phyloP scores from a whole-genome alignment of 345 rosid species.

The Kandelia obovata region DNA sequence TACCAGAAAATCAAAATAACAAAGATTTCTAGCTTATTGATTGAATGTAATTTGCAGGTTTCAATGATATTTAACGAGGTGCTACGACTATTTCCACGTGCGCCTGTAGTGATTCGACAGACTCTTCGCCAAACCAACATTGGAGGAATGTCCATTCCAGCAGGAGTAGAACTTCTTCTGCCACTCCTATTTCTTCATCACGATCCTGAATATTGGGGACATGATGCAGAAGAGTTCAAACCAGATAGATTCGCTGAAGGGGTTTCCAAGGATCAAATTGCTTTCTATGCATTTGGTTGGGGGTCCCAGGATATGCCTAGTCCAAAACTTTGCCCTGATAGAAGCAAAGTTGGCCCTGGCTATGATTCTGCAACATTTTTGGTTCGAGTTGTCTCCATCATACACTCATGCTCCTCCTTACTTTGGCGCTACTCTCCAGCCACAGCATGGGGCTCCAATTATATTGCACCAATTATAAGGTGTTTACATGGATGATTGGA shows the following conservation, averaged over 20 bases:
- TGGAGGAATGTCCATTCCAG: conserved; percentile 6
- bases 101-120: background rate
- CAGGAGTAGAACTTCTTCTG: conserved; percentile 2
- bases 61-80: conserved; percentile 10
- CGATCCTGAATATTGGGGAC: conserved; percentile 9
- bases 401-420: conserved; percentile 11
- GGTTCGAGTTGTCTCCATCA: background rate
- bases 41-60: background rate
- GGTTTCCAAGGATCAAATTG: conserved; percentile 2
- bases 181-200: background rate
- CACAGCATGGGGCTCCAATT: conserved; percentile 3
- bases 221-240: conserved; percentile 9
- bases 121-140: background rate
- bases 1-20: too few species aligned
- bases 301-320: too few species aligned
- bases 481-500: background rate
- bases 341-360: conserved; percentile 13
- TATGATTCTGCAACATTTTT: conserved; percentile 3
- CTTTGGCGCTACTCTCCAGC: background rate
- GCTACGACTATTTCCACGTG: conserved; percentile 3
- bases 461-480: background rate
- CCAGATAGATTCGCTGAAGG: conserved; percentile 11
- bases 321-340: conserved; percentile 6
- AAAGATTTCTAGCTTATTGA: background rate
- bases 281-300: background rate